Percentiles rank a stretch among this genome's conserved stretches.
phyloP scores from a whole-genome alignment of 306 rosid genomes.

The Glycine soja region DNA sequence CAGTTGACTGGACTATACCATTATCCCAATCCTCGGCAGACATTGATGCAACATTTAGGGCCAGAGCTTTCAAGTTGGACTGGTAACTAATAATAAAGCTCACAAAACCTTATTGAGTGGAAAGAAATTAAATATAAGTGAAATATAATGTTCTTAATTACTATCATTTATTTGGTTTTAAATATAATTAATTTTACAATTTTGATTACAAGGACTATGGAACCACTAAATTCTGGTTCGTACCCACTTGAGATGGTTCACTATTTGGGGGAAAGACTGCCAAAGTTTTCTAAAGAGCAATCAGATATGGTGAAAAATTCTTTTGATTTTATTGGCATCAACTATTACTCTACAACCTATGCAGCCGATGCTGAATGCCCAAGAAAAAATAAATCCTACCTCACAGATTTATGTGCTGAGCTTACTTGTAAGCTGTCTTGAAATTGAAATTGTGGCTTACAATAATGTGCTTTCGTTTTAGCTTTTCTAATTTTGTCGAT shows the following conservation, averaged over 20 bases:
- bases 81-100: conserved; percentile 42
- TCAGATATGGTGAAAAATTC: conserved; percentile 47
- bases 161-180: background rate
- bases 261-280: conserved; percentile 47
- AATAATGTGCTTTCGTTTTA: background rate
- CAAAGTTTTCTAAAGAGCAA: conserved; percentile 49
- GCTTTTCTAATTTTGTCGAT: background rate
- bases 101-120: background rate
- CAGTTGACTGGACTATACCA: conserved; percentile 43
- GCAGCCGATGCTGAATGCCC: conserved; percentile 48
- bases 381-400: background rate
- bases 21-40: conserved; percentile 38
- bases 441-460: background rate
- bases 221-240: conserved; percentile 50
- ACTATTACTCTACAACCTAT: conserved; percentile 51
- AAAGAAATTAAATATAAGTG: background rate
- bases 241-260: conserved; percentile 55
- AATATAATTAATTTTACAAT: background rate
- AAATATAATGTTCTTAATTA: background rate
- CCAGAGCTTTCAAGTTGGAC: conserved; percentile 36
- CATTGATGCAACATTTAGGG: conserved; percentile 44
- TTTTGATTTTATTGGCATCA: conserved; percentile 58
- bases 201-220: conserved; percentile 49
- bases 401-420: conserved; percentile 42
- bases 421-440: conserved; percentile 29